Evolutionary conservation across 2,329 filamentous ascomycete species (phyloP), one percentile per base, ranked within the genome.

Genomic region (Scedosporium aurantiacum): DNA sequence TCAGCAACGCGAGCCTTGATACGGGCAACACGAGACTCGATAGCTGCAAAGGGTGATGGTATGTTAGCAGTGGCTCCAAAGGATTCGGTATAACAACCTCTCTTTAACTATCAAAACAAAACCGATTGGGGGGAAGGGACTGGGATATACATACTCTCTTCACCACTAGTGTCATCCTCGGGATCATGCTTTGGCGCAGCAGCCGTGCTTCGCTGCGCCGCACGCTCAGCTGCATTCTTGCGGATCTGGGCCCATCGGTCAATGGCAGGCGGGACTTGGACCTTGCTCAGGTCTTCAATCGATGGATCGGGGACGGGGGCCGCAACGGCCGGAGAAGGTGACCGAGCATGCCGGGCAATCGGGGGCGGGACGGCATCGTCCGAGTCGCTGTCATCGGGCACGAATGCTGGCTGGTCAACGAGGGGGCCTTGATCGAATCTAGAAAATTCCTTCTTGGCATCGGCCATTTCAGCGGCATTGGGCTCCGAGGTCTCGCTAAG

Each of bases 1-100:
- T 97, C 91, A 60, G 94, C 94, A 63, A 99, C 94, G 64, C 94
- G 88, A 63, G 94, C 94, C 77, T 97, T 97, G 82, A 99, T 99
- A 65, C 94, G 89, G 57, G 94, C 94, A 63, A 97, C 94, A 66
- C 94, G 90, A 57, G 91, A 92, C 74, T 99, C 94, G 69, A 97
- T 97, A 41, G 92, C 91, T 95, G 67, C 40, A n/a, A 60, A 25
- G 12, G 50, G 52, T 58, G 71, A 71, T 71, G 71, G 68, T 59
- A 60, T n/a, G 45, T 28, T 23, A 61, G 60, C 52, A 21, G 10
- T 40, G 21, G 41, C 28, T 57, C 55, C 32, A 37, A 37, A 40
- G 1, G 6, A 28, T 4, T 5, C 27, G 28, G 12, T 8, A 5
- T 25, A 18, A 25, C 16, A 40, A 21, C 7, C 14, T 27, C 25